phyloP scores from a whole-genome alignment of 371 early-diverging fungal genomes.

The Mortierella sp. region DNA sequence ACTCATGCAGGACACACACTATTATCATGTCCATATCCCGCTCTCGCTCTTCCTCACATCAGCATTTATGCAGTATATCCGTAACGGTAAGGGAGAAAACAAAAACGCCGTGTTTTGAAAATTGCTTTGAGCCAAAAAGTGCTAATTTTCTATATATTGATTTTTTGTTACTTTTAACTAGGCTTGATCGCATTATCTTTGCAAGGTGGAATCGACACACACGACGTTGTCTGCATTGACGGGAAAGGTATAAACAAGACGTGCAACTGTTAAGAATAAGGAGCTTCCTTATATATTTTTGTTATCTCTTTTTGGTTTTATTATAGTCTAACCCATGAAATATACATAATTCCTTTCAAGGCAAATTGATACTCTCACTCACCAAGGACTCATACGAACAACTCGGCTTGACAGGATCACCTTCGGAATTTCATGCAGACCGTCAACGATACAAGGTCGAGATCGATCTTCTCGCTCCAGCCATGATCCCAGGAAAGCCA shows the following conservation, averaged over 20 bases:
- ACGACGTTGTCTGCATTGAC: slow-evolving; percentile 64
- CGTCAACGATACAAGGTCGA: slow-evolving; percentile 64
- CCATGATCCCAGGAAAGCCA: slow-evolving; percentile 63
- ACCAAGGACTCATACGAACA: slow-evolving; percentile 67
- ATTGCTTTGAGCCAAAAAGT: neutral
- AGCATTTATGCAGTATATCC: slow-evolving; percentile 38
- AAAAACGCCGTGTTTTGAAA: neutral
- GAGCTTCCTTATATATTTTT: neutral
- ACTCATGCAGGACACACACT: slow-evolving; percentile 13
- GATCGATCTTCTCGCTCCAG: slow-evolving; percentile 55
- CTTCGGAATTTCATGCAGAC: slow-evolving; percentile 53
- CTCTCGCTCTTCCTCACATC: slow-evolving; percentile 36
- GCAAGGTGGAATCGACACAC: slow-evolving; percentile 62
- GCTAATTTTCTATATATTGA: neutral
- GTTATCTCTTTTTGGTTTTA: neutral
- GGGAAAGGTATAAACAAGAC: slow-evolving; percentile 60
- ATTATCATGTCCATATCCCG: slow-evolving; percentile 41
- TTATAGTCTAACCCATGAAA: neutral
- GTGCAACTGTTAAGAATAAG: too few species aligned
- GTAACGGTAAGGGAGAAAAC: slow-evolving; percentile 27
- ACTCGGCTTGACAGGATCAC: slow-evolving; percentile 64
- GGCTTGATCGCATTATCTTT: slow-evolving; percentile 56
- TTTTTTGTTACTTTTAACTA: neutral
- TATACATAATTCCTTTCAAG: slow-evolving; percentile 17
- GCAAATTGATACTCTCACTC: slow-evolving; percentile 62